A percentile compares a stretch with the other conserved stretches of the same genome.
phyloP scores from a whole-genome alignment of 495 filamentous ascomycete genomes.

The Aspergillus hancockii region DNA sequence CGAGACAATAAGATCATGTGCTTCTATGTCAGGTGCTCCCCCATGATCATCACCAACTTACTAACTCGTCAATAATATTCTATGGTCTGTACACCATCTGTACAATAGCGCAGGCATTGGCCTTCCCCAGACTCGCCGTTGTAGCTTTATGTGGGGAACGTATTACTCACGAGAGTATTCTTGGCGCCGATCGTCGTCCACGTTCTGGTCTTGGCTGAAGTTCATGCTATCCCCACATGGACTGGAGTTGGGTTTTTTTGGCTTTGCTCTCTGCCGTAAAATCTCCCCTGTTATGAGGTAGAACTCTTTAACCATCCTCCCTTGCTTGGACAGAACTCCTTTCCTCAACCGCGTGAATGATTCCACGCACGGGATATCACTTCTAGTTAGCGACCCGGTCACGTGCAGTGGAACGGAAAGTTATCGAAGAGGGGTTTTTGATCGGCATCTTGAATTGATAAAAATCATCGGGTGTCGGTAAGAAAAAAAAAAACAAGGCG shows the following conservation, averaged over 20 bases:
- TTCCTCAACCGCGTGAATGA: not conserved
- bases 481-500: not conserved
- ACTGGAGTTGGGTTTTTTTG: not conserved
- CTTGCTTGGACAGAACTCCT: not conserved
- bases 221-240: not conserved
- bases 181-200: not conserved
- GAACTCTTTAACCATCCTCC: not conserved
- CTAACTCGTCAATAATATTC: not conserved
- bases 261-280: not conserved
- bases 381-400: not conserved
- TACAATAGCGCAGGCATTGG: not conserved
- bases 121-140: not conserved
- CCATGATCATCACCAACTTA: not conserved
- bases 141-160: not conserved
- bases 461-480: not conserved
- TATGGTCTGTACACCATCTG: not conserved
- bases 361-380: not conserved
- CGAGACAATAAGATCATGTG: not conserved
- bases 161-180: not conserved
- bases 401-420: not conserved
- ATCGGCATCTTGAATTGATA: not conserved
- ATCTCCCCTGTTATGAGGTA: not conserved
- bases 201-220: not conserved
- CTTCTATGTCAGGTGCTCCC: not conserved
- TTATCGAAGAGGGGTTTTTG: constrained; percentile 1